Evolutionary conservation across 2,329 filamentous ascomycete genomes (phyloP).

Genomic region (Paraconiothyrium sp.): DNA sequence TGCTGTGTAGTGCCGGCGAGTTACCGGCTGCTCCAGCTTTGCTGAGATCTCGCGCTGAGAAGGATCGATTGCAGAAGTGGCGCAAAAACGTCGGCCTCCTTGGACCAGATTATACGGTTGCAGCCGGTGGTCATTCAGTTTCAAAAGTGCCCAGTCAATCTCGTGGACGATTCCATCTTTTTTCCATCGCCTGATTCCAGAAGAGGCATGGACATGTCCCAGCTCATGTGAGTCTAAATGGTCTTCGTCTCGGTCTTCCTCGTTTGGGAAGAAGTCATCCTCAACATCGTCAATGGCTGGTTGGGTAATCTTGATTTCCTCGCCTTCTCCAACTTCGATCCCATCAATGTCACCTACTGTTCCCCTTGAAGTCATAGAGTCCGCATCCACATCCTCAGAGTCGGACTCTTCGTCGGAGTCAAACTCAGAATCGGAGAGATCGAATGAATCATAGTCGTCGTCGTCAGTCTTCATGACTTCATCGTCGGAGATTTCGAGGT

Average conservation of each 20-base stretch:
- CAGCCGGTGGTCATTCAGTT: slow-evolving; percentile 75
- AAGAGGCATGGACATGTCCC: slow-evolving; percentile 87
- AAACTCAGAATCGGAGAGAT: slow-evolving; percentile 68
- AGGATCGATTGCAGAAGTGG: slow-evolving; percentile 30
- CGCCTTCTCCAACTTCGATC: slow-evolving; percentile 76
- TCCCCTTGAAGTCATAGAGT: slow-evolving; percentile 39
- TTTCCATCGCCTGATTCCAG: slow-evolving; percentile 81
- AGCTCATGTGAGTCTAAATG: slow-evolving; percentile 81
- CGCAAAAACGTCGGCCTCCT: slow-evolving; percentile 54
- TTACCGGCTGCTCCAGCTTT: slow-evolving; percentile 47
- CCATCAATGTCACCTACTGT: slow-evolving; percentile 76
- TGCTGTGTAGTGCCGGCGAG: slow-evolving; percentile 43
- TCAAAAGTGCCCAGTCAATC: slow-evolving; percentile 94
- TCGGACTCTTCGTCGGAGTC: slow-evolving; percentile 44
- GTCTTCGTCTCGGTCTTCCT: slow-evolving; percentile 79
- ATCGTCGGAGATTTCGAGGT: slow-evolving; percentile 64
- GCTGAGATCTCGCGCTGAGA: slow-evolving; percentile 42
- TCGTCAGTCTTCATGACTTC: slow-evolving; percentile 57
- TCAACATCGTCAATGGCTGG: slow-evolving; percentile 89
- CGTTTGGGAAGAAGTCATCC: slow-evolving; percentile 81
- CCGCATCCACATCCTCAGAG: slow-evolving; percentile 37
- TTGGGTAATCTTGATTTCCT: slow-evolving; percentile 85
- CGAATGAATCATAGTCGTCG: slow-evolving; percentile 48
- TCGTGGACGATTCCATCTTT: slow-evolving; percentile 82
- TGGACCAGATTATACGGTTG: slow-evolving; percentile 78